These are phyloP conservation scores for Phoma herbarum DNA, from an alignment of 2,329 filamentous ascomycete species.

Conservation along the genomic window DNA sequence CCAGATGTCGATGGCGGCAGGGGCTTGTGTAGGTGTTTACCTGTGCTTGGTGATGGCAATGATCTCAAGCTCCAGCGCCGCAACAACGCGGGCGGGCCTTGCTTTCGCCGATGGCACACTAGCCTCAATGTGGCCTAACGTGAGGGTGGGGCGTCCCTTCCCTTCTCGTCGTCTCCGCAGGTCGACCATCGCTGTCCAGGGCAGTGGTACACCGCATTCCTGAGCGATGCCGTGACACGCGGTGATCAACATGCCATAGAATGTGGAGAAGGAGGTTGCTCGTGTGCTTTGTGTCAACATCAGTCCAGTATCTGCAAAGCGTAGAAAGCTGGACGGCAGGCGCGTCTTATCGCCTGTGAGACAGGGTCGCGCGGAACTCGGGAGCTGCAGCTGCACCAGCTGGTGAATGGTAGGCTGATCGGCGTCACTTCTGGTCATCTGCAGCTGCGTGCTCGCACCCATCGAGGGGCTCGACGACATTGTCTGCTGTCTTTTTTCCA, in stretches of 20 bases:
- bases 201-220: constrained; percentile 11
- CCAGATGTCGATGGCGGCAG: not conserved
- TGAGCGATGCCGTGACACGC: constrained; percentile 12
- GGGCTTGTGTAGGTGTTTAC: constrained; percentile 1
- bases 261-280: constrained; percentile 7
- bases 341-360: constrained; percentile 12
- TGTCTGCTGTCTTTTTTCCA: constrained; percentile 15
- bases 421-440: constrained; percentile 32
- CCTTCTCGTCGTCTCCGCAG: constrained; percentile 10
- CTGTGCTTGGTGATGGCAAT: constrained; percentile 11
- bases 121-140: not conserved
- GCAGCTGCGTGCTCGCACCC: constrained; percentile 28
- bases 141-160: not conserved
- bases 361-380: constrained; percentile 15
- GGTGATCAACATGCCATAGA: constrained; percentile 2
- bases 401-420: constrained; percentile 17
- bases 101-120: constrained; percentile 5
- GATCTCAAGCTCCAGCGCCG: constrained; percentile 17
- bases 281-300: constrained; percentile 2
- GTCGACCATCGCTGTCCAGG: not conserved
- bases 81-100: constrained; percentile 1
- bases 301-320: not conserved
- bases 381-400: constrained; percentile 12
- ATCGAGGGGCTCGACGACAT: constrained; percentile 23
- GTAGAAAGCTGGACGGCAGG: not conserved